Evolutionary conservation across 768 basidiomycete genomes (phyloP).

Genomic region (Lactarius hatsudake): DNA sequence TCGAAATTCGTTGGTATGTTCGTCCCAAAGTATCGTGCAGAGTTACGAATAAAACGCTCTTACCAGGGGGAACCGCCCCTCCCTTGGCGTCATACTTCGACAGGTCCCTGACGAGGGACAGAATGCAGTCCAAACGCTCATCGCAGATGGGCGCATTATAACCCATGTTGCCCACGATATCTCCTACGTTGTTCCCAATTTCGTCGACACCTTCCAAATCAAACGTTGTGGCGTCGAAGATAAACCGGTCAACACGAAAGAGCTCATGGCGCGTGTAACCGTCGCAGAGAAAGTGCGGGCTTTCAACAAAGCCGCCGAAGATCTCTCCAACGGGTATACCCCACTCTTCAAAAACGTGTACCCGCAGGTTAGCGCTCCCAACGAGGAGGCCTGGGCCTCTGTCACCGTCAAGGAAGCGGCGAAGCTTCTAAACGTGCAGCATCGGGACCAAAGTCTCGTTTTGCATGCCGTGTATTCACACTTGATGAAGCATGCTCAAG

Average conservation of each 20-base stretch:
- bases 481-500: slow-evolving; percentile 51
- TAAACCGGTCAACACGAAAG: slow-evolving; percentile 33
- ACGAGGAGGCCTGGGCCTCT: slow-evolving; percentile 51
- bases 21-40: background rate
- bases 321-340: slow-evolving; percentile 36
- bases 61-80: background rate
- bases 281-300: slow-evolving; percentile 58
- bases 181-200: slow-evolving; percentile 57
- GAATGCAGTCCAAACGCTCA: slow-evolving; percentile 14
- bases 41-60: background rate
- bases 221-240: slow-evolving; percentile 45
- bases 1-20: slow-evolving; percentile 35
- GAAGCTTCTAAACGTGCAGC: slow-evolving; percentile 29
- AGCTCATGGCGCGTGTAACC: slow-evolving; percentile 60
- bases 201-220: slow-evolving; percentile 47
- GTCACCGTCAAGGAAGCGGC: slow-evolving; percentile 57
- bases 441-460: slow-evolving; percentile 38
- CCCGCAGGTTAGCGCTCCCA: slow-evolving; percentile 41
- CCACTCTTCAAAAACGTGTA: slow-evolving; percentile 39
- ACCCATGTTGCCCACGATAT: slow-evolving; percentile 43
- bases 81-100: slow-evolving; percentile 9
- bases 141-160: slow-evolving; percentile 10
- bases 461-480: slow-evolving; percentile 56
- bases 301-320: slow-evolving; percentile 49
- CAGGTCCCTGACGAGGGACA: slow-evolving; percentile 12